Evolutionary conservation across 306 rosid species (phyloP), one percentile per base, ranked within the genome.

Genomic region (Sindora glabra): DNA sequence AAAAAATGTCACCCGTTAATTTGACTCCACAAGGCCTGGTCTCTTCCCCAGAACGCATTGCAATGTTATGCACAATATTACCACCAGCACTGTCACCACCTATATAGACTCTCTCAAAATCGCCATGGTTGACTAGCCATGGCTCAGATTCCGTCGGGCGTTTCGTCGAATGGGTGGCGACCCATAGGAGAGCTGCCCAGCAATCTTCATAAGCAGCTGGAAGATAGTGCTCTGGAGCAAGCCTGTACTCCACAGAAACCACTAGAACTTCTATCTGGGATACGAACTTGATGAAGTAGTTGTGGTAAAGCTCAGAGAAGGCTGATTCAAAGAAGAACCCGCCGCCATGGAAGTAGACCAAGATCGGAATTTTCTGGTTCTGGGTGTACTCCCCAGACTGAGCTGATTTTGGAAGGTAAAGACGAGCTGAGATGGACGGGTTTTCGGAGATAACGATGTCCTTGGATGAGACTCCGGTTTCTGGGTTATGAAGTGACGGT

Each of bases 51-150:
- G 42, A 53, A 52, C 62, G 48, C 81, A 66, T 66, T 3, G 60
- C 59, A 3, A 61, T 50, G 40, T 71, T 71, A 25, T 76, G 81
- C 18, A 26, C 77, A 33, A 71, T 71, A 38, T 71, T 76, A 22
- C 70, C 74, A 48, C 77, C 81, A 12, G 81, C 66, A 54, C 77
- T 70, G 1, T 76, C 81, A 5, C 81, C 77, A 1, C 77, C 77
- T 1, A 76, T 22, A 44, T 32, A 71, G 9, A 71, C 30, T 4
- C 54, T 27, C 2, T 47, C 50, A 8, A 24, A 32, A n/a, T 71
- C 68, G 6, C 74, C 81, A 7, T 61, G 48, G 12, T 41, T 22
- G 1, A 32, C 24, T 55, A 71, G 17, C 77, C 81, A 76, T 0
- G 46, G 46, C 17, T 40, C 46, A 2, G 8, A 4, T 13, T 40